A percentile compares a stretch with the other conserved stretches of the same genome.
These are phyloP conservation scores for Capsicum baccatum DNA, from an alignment of 257 asterid species.

Conservation along the genomic window DNA sequence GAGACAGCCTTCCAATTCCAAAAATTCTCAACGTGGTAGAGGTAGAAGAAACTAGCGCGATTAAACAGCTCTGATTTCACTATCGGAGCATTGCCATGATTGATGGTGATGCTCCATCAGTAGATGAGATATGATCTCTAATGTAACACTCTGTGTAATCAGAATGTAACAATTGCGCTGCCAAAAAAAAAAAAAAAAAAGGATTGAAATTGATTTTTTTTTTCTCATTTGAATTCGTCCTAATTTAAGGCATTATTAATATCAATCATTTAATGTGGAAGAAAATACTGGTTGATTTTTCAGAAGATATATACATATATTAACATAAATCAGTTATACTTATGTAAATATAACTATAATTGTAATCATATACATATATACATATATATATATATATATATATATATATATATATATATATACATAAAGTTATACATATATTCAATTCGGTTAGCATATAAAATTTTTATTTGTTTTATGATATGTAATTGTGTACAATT, in stretches of 20 bases:
- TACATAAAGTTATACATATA: too few relatives aligned
- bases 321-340: too few relatives aligned
- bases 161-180: background rate
- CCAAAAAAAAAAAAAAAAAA: background rate
- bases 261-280: background rate
- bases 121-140: constrained; percentile 18
- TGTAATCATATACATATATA: too few relatives aligned
- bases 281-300: background rate
- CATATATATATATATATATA: too few relatives aligned
- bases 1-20: background rate
- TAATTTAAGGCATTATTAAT: background rate
- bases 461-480: too few relatives aligned
- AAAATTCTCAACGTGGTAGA: background rate
- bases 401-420: too few relatives aligned
- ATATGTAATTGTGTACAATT: too few relatives aligned
- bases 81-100: background rate
- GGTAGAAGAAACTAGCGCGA: background rate
- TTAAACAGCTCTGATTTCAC: background rate
- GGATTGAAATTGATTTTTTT: background rate
- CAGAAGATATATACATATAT: too few relatives aligned
- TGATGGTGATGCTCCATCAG: background rate
- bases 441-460: too few relatives aligned
- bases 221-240: background rate
- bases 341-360: too few relatives aligned
- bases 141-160: background rate